Percentiles rank a stretch among this genome's conserved stretches.
Evolutionary conservation across 2,329 filamentous ascomycete species (phyloP).

Genomic region (Colletotrichum endophyticum): DNA sequence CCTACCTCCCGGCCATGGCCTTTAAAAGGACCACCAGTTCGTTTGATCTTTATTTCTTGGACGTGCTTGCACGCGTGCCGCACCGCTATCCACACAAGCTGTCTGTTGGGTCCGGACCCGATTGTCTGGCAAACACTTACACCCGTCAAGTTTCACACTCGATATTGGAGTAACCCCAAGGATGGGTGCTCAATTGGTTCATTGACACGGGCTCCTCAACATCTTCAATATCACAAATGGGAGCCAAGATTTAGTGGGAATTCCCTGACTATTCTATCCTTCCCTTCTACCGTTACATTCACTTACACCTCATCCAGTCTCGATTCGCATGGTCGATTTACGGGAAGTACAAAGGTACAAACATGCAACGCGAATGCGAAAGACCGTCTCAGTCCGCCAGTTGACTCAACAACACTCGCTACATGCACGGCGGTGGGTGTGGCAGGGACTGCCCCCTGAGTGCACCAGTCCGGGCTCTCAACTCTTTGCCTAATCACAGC

Average conservation of each 20-base stretch:
- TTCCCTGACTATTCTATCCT: neutral
- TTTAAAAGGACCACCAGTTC: neutral
- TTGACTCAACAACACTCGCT: neutral
- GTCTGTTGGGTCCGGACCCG: neutral
- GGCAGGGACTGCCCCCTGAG: neutral
- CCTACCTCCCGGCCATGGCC: neutral
- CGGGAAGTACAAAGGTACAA: neutral
- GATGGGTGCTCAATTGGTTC: neutral
- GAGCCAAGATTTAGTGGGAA: neutral
- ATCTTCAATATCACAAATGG: neutral
- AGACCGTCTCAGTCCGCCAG: neutral
- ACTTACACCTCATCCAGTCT: neutral
- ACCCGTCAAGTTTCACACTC: neutral
- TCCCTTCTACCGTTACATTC: neutral
- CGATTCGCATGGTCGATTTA: neutral
- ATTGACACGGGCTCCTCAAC: neutral
- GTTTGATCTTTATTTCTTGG: neutral
- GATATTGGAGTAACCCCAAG: neutral
- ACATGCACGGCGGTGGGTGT: neutral
- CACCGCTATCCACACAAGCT: neutral
- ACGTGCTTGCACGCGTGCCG: neutral
- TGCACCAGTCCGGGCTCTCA: neutral
- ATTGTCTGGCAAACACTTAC: neutral
- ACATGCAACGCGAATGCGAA: neutral
- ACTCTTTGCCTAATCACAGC: neutral